phyloP scores from a whole-genome alignment of 1,139 yeast genomes.

The Casaregolazyma suthepensis region DNA sequence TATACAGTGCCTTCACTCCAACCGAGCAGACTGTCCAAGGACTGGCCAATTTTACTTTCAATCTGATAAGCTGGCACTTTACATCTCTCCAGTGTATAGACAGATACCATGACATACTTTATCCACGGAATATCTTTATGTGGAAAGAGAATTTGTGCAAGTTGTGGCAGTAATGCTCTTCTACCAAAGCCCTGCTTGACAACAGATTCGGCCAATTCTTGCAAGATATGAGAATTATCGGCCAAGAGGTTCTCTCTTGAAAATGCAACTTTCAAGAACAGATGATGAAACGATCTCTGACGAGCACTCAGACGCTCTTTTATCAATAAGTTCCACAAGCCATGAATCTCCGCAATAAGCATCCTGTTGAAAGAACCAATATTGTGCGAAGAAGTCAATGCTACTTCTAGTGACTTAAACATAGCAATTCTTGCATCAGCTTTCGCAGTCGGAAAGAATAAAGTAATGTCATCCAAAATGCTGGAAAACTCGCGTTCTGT shows the following conservation, averaged over 20 bases:
- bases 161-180: conserved; percentile 59
- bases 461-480: conserved; percentile 2
- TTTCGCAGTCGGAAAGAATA: conserved; percentile 8
- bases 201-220: conserved; percentile 20
- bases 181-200: conserved; percentile 51
- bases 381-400: conserved; percentile 1
- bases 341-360: conserved; percentile 5
- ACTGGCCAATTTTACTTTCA: conserved; percentile 50
- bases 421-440: conserved; percentile 1
- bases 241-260: conserved; percentile 25
- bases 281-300: conserved; percentile 58
- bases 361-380: conserved; percentile 6
- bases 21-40: conserved; percentile 41
- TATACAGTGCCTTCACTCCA: conserved; percentile 38
- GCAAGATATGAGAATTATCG: conserved; percentile 17
- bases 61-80: conserved; percentile 52
- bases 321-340: conserved; percentile 55
- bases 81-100: conserved; percentile 48
- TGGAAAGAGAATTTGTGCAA: conserved; percentile 42
- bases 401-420: not conserved
- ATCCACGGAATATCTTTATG: conserved; percentile 48
- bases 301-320: conserved; percentile 58
- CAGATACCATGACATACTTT: conserved; percentile 43
- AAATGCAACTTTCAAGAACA: conserved; percentile 46
- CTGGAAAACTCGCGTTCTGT: not conserved